Percentiles rank a stretch among this genome's conserved stretches.
phyloP scores from a whole-genome alignment of 169 alveolate species.

The Cryptosporidium viatorum region DNA sequence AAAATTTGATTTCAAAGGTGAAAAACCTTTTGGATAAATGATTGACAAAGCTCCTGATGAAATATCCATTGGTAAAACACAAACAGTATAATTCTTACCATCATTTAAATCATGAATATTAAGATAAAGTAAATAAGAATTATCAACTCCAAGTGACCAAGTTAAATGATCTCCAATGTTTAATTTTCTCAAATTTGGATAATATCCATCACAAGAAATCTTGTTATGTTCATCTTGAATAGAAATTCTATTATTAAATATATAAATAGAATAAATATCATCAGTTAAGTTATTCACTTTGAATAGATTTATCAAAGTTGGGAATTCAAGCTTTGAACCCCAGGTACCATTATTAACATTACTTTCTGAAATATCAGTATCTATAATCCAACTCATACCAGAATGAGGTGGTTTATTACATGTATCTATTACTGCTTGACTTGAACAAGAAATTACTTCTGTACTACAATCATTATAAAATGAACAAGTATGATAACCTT shows the following conservation, averaged over 20 bases:
- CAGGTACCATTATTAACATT: slow-evolving; percentile 63
- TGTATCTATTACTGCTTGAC: slow-evolving; percentile 17
- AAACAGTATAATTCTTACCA: slow-evolving; percentile 6
- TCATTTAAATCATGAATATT: neutral
- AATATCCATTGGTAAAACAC: slow-evolving; percentile 19
- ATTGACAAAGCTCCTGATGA: slow-evolving; percentile 8
- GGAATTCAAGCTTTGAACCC: slow-evolving; percentile 11
- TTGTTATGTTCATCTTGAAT: slow-evolving; percentile 10
- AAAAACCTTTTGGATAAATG: neutral
- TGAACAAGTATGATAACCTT: slow-evolving; percentile 14
- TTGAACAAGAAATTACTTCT: neutral
- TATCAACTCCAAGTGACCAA: slow-evolving; percentile 14
- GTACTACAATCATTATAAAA: slow-evolving; percentile 21
- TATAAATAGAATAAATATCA: neutral
- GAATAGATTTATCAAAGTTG: neutral
- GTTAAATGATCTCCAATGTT: neutral
- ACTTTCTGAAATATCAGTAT: slow-evolving; percentile 29
- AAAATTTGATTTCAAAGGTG: neutral
- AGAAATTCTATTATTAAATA: slow-evolving; percentile 3
- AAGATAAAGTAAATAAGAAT: slow-evolving; percentile 6
- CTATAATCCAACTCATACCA: slow-evolving; percentile 26
- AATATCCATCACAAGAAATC: slow-evolving; percentile 16
- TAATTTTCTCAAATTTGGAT: neutral
- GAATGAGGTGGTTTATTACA: slow-evolving; percentile 26
- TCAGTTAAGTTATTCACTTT: neutral